phyloP scores from a whole-genome alignment of 306 rosid species.

The Lathyrus tuberosus region DNA sequence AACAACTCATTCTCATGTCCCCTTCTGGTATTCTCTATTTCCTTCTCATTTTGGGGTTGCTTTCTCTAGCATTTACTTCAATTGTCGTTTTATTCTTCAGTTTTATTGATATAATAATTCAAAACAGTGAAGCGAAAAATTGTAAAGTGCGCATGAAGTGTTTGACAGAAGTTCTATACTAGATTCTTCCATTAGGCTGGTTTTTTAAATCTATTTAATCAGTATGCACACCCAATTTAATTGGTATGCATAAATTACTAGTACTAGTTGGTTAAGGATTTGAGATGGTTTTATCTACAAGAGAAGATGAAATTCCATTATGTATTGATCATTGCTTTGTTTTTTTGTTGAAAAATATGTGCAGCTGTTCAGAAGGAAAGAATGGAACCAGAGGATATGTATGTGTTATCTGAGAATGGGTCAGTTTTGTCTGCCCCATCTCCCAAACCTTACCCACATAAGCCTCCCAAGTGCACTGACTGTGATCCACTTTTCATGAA shows the following conservation, averaged over 20 bases:
- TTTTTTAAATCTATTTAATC: not conserved
- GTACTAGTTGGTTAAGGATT: slow-evolving; percentile 18
- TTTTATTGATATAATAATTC: not conserved
- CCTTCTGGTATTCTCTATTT: slow-evolving; percentile 66
- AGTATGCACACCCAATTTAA: not conserved
- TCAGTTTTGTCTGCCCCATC: slow-evolving; percentile 72
- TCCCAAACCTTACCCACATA: slow-evolving; percentile 84
- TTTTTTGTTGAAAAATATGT: slow-evolving; percentile 35
- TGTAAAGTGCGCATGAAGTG: slow-evolving; percentile 5
- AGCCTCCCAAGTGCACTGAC: slow-evolving; percentile 92
- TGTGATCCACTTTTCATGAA: slow-evolving; percentile 91
- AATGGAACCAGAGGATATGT: slow-evolving; percentile 95
- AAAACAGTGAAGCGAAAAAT: not conserved
- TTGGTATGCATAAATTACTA: not conserved
- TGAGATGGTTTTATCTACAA: slow-evolving; percentile 13
- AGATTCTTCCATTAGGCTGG: slow-evolving; percentile 7
- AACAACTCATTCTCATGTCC: slow-evolving; percentile 77
- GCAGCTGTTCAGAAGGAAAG: slow-evolving; percentile 97
- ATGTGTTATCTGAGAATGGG: slow-evolving; percentile 69
- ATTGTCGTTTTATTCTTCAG: not conserved
- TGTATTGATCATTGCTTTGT: slow-evolving; percentile 23
- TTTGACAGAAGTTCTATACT: slow-evolving; percentile 11
- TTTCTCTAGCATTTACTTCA: not conserved
- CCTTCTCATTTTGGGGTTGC: not conserved
- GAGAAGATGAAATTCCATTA: slow-evolving; percentile 13